Conservation (phyloP, 106 monocot species). For the Apostasia shenzhenica region DNA sequence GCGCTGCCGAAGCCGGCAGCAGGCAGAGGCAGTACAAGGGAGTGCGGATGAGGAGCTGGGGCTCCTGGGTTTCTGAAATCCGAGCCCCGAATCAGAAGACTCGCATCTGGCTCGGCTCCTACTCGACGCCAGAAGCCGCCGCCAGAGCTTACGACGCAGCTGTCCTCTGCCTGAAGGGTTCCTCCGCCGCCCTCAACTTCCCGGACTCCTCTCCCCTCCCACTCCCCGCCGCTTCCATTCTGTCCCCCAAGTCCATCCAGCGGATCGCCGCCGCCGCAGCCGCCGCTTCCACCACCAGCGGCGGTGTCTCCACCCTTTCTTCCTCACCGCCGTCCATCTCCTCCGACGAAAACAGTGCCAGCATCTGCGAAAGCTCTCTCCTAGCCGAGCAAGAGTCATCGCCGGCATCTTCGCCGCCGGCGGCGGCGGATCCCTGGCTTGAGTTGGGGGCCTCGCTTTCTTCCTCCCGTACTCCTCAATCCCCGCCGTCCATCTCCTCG, state of each 20-base stretch:
- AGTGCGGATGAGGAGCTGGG: constrained; percentile 29
- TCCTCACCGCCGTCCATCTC: background rate
- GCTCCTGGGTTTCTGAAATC: constrained; percentile 23
- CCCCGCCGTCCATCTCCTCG: too few species aligned
- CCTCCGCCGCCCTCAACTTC: constrained; percentile 22
- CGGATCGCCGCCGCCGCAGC: constrained; percentile 22
- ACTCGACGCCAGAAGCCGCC: constrained; percentile 24
- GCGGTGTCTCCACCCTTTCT: background rate
- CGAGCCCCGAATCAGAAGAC: constrained; percentile 22
- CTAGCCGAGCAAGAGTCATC: too few species aligned
- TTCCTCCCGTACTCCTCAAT: too few species aligned
- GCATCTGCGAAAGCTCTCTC: too few species aligned
- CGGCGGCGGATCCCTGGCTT: background rate
- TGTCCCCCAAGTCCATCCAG: constrained; percentile 24
- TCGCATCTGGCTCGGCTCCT: constrained; percentile 25
- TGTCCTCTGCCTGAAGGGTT: constrained; percentile 23
- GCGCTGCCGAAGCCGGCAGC: background rate
- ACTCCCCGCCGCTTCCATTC: background rate
- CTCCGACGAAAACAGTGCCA: background rate
- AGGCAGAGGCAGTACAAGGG: constrained; percentile 23
- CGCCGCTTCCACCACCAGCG: background rate
- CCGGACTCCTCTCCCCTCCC: constrained; percentile 1
- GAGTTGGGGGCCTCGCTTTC: too few species aligned
- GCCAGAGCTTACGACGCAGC: constrained; percentile 23
- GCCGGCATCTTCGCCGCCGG: background rate